Base-by-base conservation (phyloP, 2,329 filamentous ascomycete species). In the Calonectria pauciramosa region DNA sequence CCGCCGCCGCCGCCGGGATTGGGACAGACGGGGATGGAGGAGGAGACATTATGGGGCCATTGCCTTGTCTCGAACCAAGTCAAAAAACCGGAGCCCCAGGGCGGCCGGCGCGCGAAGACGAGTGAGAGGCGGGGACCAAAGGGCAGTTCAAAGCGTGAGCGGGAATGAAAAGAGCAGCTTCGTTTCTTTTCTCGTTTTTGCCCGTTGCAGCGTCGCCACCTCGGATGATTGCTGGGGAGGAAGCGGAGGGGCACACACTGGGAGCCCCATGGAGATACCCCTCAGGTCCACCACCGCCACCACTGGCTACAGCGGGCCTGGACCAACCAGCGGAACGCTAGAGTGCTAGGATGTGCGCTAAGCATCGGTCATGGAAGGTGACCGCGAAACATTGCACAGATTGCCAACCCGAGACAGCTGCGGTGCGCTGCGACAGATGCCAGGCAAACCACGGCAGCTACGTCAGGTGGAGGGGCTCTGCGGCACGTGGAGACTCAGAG, bases 71-170 rank as follows among this genome's bases (percentile, higher is more conserved):
- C 20, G n/a, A n/a, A 5, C 44, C 44, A 47, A 47, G n/a, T 23
- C 32, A n/a, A 63, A 16, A 38, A 20, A 26, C 32, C n/a, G n/a
- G 56, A 41, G 34, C 56, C 56, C 18, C 32, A n/a, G 30, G 30
- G 54, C 28, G 34, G 18, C 38, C 30, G 63, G 18, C 41, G 16
- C 41, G 41, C 41, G n/a, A 11, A 18, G 34, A 26, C 32, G n/a
- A 30, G 54, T n/a, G 41, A 16, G 14, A 41, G 38, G 41, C 18
- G 54, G 47, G 67, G 32, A 30, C 38, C 30, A 68, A 44, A 63
- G 34, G 70, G 70, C 67, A 72, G 44, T 64, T 52, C 54, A 72
- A 13, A 72, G 70, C 70, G 70, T 30, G 38, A 49, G 14, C 13
- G 51, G 38, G 44, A 30, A 56, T 30, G 49, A 20, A 38, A 71